Base-by-base conservation (phyloP, 23 red algal species). In the Rhodosorus marinus region DNA sequence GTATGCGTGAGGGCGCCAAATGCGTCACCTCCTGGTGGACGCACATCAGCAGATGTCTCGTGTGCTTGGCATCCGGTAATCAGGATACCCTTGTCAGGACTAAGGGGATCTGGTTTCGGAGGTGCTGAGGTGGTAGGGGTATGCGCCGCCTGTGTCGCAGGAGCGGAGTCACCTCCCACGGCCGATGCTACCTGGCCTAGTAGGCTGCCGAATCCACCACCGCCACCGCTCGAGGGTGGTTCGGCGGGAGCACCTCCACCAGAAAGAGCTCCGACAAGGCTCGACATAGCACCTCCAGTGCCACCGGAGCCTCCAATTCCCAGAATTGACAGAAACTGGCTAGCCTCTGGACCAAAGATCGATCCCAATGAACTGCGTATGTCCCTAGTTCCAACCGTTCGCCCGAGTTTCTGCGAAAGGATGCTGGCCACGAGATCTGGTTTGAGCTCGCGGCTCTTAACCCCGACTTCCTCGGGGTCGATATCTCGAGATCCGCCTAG, bases 41-140 rank as follows among this genome's bases (percentile, higher is more conserved):
- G 67, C 59, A 84, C 79, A 59, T 84, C 79, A 0, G 79, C 79
- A 40, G 63, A 70, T 9, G 79, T 84, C 54, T 84, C 66, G 58
- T 60, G 42, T 17, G 66, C 43, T 31, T 74, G 79, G 21, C 79
- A 84, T n/a, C 79, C 79, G 2, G 79, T 84, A 54, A 84, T 84
- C 20, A 84, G 59, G 23, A 70, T 74, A 55, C 79, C 70, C 38
- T 43, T 43, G n/a, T n/a, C n/a, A n/a, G n/a, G n/a, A n/a, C n/a
- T n/a, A n/a, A n/a, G n/a, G n/a, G n/a, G n/a, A n/a, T n/a, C n/a
- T n/a, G n/a, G n/a, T 17, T 43, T 43, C 17, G 38, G 38, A 11
- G 38, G 38, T n/a, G n/a, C n/a, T n/a, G n/a, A n/a, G n/a, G n/a
- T n/a, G n/a, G n/a, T n/a, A n/a, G n/a, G n/a, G n/a, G n/a, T n/a